These are phyloP conservation scores for Pseudognaphalium luteoalbum DNA, from an alignment of 129 eudicot genomes.

Conservation along the genomic window DNA sequence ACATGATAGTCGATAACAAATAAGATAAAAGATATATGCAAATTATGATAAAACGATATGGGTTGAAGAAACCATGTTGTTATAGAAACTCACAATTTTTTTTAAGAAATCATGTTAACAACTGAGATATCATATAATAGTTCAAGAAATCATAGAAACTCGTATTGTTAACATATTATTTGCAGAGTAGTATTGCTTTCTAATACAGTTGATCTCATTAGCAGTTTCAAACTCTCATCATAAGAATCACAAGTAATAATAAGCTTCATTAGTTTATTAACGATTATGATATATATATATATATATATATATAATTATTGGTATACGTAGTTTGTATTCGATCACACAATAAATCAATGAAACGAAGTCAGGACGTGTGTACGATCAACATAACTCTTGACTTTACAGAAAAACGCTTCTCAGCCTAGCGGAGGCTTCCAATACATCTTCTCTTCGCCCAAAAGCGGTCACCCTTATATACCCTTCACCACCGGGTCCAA, in stretches of 20 bases:
- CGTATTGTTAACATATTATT: neutral
- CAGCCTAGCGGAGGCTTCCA: slow-evolving; percentile 71
- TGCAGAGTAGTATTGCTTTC: neutral
- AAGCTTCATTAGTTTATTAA: slow-evolving; percentile 3
- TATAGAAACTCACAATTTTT: too few species aligned
- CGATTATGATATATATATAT: too few species aligned
- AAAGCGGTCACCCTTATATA: slow-evolving; percentile 77
- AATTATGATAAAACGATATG: too few species aligned
- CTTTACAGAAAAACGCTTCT: slow-evolving; percentile 30
- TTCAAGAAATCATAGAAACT: neutral
- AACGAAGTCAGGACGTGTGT: neutral
- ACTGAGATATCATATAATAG: too few species aligned
- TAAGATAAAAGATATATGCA: too few species aligned
- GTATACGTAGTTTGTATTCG: neutral
- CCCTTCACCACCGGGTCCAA: slow-evolving; percentile 89
- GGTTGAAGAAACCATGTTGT: too few species aligned
- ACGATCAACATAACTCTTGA: neutral
- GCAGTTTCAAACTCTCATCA: neutral
- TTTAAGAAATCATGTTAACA: too few species aligned
- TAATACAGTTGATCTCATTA: neutral
- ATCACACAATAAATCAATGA: neutral
- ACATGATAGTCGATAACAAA: too few species aligned
- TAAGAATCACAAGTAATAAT: neutral
- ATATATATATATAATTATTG: neutral
- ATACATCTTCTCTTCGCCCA: slow-evolving; percentile 59